These are phyloP conservation scores for Chaetomiaceae sp. DNA, from an alignment of 2,329 filamentous ascomycete genomes.

Conservation along the genomic window DNA sequence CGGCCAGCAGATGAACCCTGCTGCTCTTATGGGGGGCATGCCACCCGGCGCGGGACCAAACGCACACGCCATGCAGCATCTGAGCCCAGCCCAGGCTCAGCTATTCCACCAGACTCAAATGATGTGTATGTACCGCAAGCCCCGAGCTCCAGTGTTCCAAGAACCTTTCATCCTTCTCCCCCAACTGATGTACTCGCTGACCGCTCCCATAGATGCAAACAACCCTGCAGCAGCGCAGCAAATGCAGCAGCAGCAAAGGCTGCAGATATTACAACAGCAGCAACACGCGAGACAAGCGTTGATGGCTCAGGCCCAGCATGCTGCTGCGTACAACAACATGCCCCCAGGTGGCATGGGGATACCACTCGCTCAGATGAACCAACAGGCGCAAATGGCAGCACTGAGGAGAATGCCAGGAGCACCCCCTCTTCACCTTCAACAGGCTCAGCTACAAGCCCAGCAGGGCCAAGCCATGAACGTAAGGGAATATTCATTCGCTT, in stretches of 20 bases:
- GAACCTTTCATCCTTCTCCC: no score
- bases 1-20: constrained; percentile 65
- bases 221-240: constrained; percentile 34
- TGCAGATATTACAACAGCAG: constrained; percentile 49
- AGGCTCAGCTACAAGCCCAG: constrained; percentile 23
- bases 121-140: constrained; percentile 28
- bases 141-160: no score
- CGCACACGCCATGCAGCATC: constrained; percentile 65
- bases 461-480: constrained; percentile 24
- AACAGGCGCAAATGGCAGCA: constrained; percentile 29
- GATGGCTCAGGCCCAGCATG: constrained; percentile 50
- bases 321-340: constrained; percentile 46
- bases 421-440: constrained; percentile 22
- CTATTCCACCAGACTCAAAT: constrained; percentile 52
- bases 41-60: constrained; percentile 60
- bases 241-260: constrained; percentile 51
- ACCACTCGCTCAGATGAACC: constrained; percentile 36
- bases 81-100: constrained; percentile 56
- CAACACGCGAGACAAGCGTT: constrained; percentile 45
- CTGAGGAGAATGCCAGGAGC: constrained; percentile 23
- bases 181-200: constrained; percentile 11
- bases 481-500: constrained; percentile 15
- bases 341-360: constrained; percentile 50
- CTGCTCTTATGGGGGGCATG: constrained; percentile 70
- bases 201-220: constrained; percentile 23